Evolutionary conservation across 805 yeast species (phyloP).

Genomic region (Lipomyces orientalis): DNA sequence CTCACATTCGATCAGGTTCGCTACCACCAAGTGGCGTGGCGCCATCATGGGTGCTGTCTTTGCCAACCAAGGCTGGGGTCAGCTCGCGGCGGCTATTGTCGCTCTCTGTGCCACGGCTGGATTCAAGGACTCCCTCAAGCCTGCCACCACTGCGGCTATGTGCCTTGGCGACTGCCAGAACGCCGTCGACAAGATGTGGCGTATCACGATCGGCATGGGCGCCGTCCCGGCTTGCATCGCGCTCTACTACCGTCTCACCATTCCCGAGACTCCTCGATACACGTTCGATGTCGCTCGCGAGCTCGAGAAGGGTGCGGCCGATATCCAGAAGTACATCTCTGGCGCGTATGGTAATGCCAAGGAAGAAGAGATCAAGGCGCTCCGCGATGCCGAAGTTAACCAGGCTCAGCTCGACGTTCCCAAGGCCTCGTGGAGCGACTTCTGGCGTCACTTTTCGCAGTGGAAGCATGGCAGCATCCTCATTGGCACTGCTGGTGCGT

Average conservation of each 20-base stretch:
- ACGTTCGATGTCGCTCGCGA: slow-evolving; percentile 74
- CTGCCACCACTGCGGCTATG: slow-evolving; percentile 59
- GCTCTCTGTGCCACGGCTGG: slow-evolving; percentile 78
- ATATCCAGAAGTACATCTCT: slow-evolving; percentile 56
- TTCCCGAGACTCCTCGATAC: slow-evolving; percentile 94
- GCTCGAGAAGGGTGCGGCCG: slow-evolving; percentile 62
- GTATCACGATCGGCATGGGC: slow-evolving; percentile 87
- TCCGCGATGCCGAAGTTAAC: slow-evolving; percentile 23
- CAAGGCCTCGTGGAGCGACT: slow-evolving; percentile 81
- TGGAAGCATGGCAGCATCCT: slow-evolving; percentile 88
- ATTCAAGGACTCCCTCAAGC: slow-evolving; percentile 66
- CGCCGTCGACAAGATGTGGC: slow-evolving; percentile 95
- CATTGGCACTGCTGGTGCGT: slow-evolving; percentile 87
- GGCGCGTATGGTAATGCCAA: slow-evolving; percentile 61
- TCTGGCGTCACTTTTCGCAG: slow-evolving; percentile 72
- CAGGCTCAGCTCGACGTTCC: slow-evolving; percentile 57
- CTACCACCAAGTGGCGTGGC: slow-evolving; percentile 97
- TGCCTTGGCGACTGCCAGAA: slow-evolving; percentile 71
- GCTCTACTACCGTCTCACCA: slow-evolving; percentile 86
- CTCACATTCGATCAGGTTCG: too few species aligned
- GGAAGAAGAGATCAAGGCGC: slow-evolving; percentile 44
- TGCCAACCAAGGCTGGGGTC: slow-evolving; percentile 98
- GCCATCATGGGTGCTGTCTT: slow-evolving; percentile 96
- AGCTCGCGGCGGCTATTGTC: slow-evolving; percentile 83
- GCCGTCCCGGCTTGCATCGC: slow-evolving; percentile 87